Conservation (phyloP, 495 filamentous ascomycete genomes). For the Cercophora samala region DNA sequence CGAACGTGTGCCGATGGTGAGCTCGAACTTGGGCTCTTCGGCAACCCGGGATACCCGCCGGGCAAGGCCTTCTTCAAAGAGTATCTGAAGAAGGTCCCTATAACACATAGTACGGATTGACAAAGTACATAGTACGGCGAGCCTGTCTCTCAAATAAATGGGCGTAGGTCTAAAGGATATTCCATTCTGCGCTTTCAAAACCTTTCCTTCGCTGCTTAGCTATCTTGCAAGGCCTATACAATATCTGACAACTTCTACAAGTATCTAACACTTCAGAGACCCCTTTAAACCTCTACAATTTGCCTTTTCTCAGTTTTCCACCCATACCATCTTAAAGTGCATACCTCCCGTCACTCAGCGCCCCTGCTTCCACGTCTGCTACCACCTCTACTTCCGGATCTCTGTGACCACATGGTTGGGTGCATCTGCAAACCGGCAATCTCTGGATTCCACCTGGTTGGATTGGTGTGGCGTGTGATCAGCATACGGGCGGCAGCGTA, state of each 20-base stretch:
- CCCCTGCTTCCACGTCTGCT: not conserved
- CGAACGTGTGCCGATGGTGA: conserved; percentile 54
- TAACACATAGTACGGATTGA: not conserved
- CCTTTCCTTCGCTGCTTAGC: too few relatives aligned
- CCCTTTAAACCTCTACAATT: not conserved
- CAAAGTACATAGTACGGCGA: too few relatives aligned
- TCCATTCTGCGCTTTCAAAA: too few relatives aligned
- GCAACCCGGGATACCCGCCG: conserved; percentile 26
- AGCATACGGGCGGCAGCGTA: conserved; percentile 25
- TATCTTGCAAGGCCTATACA: too few relatives aligned
- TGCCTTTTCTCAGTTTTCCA: not conserved
- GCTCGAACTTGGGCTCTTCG: conserved; percentile 39
- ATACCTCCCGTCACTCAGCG: not conserved
- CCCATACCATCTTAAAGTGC: not conserved
- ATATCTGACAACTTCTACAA: too few relatives aligned
- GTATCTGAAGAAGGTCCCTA: conserved; percentile 24
- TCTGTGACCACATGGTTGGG: conserved; percentile 26
- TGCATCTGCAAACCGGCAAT: conserved; percentile 32
- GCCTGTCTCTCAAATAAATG: too few relatives aligned
- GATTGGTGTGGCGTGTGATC: conserved; percentile 23
- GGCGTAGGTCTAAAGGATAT: too few relatives aligned
- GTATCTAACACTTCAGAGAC: not conserved
- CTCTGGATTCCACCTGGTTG: conserved; percentile 32
- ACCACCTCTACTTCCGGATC: not conserved
- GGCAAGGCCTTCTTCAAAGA: conserved; percentile 24